A percentile compares a stretch with the other conserved stretches of the same genome.
These are phyloP conservation scores for Daldinia decipiens DNA, from an alignment of 495 filamentous ascomycete genomes.

Conservation along the genomic window DNA sequence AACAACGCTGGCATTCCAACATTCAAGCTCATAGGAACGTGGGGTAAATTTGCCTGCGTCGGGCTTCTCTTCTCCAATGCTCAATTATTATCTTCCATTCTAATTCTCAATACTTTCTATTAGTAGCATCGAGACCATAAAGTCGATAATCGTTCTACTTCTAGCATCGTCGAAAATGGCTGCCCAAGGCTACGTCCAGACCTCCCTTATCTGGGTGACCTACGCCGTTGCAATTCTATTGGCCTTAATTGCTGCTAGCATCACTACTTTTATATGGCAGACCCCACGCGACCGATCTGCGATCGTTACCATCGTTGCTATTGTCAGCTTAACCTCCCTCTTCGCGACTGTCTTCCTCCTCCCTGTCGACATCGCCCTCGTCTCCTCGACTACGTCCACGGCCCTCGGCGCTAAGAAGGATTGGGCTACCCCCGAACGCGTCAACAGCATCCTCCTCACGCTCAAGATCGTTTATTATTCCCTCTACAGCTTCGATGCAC, in stretches of 20 bases:
- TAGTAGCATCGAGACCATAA: constrained; percentile 48
- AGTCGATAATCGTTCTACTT: constrained; percentile 41
- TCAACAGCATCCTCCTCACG: constrained; percentile 79
- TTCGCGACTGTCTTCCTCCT: constrained; percentile 92
- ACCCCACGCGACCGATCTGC: constrained; percentile 84
- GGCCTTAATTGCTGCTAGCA: constrained; percentile 73
- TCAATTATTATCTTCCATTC: constrained; percentile 10
- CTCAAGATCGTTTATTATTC: constrained; percentile 92
- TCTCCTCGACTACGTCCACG: constrained; percentile 84
- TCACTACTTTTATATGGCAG: constrained; percentile 90
- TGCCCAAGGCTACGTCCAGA: constrained; percentile 71
- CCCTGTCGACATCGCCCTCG: constrained; percentile 93
- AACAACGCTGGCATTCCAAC: constrained; percentile 32
- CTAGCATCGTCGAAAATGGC: constrained; percentile 65
- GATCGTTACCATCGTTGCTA: constrained; percentile 81
- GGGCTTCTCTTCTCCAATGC: constrained; percentile 17
- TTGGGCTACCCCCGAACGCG: constrained; percentile 84
- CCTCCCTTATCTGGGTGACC: constrained; percentile 89
- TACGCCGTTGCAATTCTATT: constrained; percentile 82
- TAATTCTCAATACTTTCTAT: constrained; percentile 7
- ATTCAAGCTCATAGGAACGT: constrained; percentile 26
- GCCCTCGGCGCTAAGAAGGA: constrained; percentile 86
- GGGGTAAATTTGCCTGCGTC: constrained; percentile 35
- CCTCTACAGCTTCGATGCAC: constrained; percentile 89
- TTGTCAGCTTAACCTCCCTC: constrained; percentile 84